Evolutionary conservation across 805 yeast genomes (phyloP).

Genomic region (Candida insectorum): DNA sequence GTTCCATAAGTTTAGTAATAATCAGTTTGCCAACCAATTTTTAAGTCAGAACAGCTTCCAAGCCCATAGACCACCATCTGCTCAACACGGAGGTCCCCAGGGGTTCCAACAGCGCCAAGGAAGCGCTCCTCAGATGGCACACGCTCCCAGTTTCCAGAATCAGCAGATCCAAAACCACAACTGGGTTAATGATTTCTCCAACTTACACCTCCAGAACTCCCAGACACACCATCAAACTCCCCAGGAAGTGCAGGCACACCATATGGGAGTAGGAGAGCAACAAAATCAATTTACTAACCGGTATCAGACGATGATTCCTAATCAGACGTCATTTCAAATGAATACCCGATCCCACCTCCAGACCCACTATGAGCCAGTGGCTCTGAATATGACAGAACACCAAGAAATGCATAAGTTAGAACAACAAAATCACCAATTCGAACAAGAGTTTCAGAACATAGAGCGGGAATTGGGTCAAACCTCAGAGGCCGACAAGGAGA

Average conservation of each 20-base stretch:
- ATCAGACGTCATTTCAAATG: conserved; percentile 10
- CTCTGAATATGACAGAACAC: conserved; percentile 19
- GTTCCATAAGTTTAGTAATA: conserved; percentile 28
- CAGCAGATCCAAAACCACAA: conserved; percentile 9
- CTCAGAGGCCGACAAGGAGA: conserved; percentile 23
- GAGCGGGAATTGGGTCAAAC: conserved; percentile 10
- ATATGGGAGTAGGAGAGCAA: neutral
- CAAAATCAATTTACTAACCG: conserved; percentile 1
- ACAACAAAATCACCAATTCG: conserved; percentile 25
- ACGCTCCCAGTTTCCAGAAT: no score
- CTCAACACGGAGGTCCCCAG: conserved; percentile 7
- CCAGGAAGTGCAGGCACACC: conserved; percentile 3
- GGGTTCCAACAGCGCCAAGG: neutral
- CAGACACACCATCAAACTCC: conserved; percentile 14
- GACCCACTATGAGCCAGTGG: conserved; percentile 12
- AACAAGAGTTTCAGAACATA: conserved; percentile 31
- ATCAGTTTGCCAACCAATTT: conserved; percentile 15
- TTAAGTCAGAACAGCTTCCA: conserved; percentile 11
- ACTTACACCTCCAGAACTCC: conserved; percentile 16
- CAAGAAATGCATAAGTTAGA: conserved; percentile 24
- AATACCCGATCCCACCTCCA: conserved; percentile 19
- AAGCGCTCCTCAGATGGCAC: no score
- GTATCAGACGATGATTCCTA: conserved; percentile 2
- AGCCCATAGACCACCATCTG: conserved; percentile 2
- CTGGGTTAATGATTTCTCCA: conserved; percentile 31